Evolutionary conservation across 371 early-diverging fungal genomes (phyloP), one percentile per base, ranked within the genome.

Genomic region (Syncephalastrum racemosum): DNA sequence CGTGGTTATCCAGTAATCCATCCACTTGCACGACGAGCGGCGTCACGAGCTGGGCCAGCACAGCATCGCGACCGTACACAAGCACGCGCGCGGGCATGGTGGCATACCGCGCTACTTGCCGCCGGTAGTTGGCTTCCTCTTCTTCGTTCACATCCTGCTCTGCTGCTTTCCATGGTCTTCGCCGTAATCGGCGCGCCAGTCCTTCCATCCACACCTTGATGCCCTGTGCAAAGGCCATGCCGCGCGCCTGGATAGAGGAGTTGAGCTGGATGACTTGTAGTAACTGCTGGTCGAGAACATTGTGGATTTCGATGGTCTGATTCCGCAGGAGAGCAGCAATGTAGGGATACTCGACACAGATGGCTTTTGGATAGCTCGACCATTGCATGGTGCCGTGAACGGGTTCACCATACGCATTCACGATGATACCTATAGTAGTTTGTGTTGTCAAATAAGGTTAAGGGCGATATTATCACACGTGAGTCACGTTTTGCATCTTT

Each of bases 301-400:
- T 89, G 68, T 94, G 94, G 8, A 94, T 72, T 59, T 90, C 87
- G 15, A 94, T 75, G 0, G 79, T 73, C 25, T 86, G 74, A 56
- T 86, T 89, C 7, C 79, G 66, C 25, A 94, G 73, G 1, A 93
- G 70, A 2, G 92, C 85, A 6, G 85, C 75, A 1, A 88, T 83
- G 54, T 90, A 91, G 0, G 94, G 94, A 50, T 76, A 90, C 45
- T 92, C 90, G 16, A 90, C 87, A 12, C 84, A 82, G 4, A 87
- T 53, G 4, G 88, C 71, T 59, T 83, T 74, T 2, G 92, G 92
- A 49, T 88, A 82, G 39, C 82, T 77, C 1, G 86, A 68, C 90
- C 90, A 92, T 58, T 87, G 82, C 22, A 92, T 52, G 0, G 90
- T 90, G n/a, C 92, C 91, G 51, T 89, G 79, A 7, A 88, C 79